Evolutionary conservation across 176 grass and related monocot species (phyloP), one percentile per base, ranked within the genome.

Genomic region (Aegilops umbellulata): DNA sequence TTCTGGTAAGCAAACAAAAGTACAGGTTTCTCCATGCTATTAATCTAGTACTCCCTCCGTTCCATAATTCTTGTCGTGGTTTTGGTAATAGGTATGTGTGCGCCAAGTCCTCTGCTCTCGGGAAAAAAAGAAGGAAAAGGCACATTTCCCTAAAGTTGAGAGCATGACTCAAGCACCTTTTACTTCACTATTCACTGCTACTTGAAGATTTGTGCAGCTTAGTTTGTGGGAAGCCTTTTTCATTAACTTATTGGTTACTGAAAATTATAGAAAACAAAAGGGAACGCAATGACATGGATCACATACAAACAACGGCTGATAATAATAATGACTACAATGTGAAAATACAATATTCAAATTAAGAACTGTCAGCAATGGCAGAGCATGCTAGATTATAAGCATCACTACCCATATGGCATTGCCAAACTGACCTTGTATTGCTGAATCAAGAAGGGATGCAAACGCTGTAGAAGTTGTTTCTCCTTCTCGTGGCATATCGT

Each of bases 381-480:
- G 19, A 65, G 23, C 35, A 76, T 60, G 57, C 4, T 72, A 82
- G 32, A 85, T 41, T 47, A 68, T 76, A 62, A 17, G 47, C 42
- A 20, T 63, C 44, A 15, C 6, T 30, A 27, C 61, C 24, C 14
- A 58, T 10, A 66, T 26, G 25, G 42, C 7, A 64, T 49, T 44
- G 20, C 7, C 39, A 34, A 46, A 90, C 80, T 42, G 86, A 98
- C 96, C 96, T 92, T 98, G 96, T 49, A 91, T 87, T 22, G 93
- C 93, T 84, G 96, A 95, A 86, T 98, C 96, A 82, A 98, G 90
- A 77, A 95, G 96, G 30, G 96, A 94, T 42, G 93, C 92, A 88
- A 95, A 98, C 27, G 82, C 79, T 57, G 88, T 89, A 90, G 68
- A 98, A 46, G 90, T 88, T 12, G 82, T 89, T 46, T 92, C 90